Base-by-base conservation (phyloP, 2,329 filamentous ascomycete genomes). In the Didymosphaeria variabile region DNA sequence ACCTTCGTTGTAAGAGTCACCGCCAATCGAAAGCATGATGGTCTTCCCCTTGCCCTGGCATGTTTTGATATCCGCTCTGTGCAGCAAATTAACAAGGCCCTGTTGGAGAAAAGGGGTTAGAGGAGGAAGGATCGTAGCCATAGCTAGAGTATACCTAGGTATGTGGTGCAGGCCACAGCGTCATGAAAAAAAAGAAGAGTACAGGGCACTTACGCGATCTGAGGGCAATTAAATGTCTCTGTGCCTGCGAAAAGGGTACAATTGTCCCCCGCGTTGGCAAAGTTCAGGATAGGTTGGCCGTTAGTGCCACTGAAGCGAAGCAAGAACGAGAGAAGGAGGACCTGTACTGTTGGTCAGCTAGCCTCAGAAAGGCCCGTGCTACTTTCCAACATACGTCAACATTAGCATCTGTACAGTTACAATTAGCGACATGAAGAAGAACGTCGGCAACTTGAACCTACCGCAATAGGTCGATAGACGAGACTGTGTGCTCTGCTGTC, bases 1-100 rank as follows among this genome's bases (percentile, higher is more conserved):
- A 34, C 87, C 89, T 73, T 91, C 88, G 19, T 81, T 87, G 75
- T 91, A 91, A 1, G 88, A 89, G 2, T 87, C 87, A 34, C 91
- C 90, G 19, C 90, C 91, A 47, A 93, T 82, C 2, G 90, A 92
- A 10, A 93, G 82, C 47, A 92, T 74, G 66, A 93, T 88, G 1
- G 89, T 91, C 79, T 93, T 93, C 64, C 85, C 85, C 34, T 61
- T 54, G 5, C 74, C 78, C 74, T 93, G 90, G 77, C 91, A 94
- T 10, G 82, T 77, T 19, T 73, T 74, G 65, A 86, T 86, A 57
- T 85, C 82, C 45, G 76, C 71, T 38, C 78, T 82, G 63, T 12
- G 21, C 15, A 10, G 32, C 13, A 21, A 47, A 49, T 60, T 38
- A 60, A 36, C 32, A 26, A 21, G 34, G 23, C 29, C 15, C 19